These are phyloP conservation scores for Melaleuca alternifolia DNA, from an alignment of 345 rosid species.

Conservation along the genomic window DNA sequence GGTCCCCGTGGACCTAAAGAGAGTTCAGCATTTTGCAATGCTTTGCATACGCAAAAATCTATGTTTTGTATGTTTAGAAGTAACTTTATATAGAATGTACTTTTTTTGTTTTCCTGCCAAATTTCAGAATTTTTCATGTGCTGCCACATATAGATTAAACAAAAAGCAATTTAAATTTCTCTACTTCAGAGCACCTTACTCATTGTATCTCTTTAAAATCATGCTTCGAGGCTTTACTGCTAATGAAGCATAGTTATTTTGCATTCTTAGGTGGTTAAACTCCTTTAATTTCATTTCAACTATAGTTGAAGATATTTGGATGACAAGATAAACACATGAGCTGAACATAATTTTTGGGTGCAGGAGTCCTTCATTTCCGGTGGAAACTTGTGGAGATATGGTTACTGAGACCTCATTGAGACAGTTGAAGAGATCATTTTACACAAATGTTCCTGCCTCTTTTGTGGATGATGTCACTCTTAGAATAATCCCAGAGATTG, in stretches of 20 bases:
- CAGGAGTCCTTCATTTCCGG: neutral
- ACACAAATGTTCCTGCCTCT: slow-evolving; percentile 1
- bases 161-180: neutral
- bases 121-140: neutral
- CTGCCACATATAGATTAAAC: neutral
- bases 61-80: neutral
- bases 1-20: neutral
- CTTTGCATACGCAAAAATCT: neutral
- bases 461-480: slow-evolving; percentile 3
- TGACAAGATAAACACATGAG: neutral
- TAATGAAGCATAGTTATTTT: neutral
- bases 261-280: neutral
- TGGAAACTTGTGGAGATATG: neutral
- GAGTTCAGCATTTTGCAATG: neutral
- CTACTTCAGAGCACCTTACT: neutral
- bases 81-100: neutral
- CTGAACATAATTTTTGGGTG: neutral
- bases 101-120: neutral
- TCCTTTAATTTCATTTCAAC: neutral
- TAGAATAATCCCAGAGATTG: neutral
- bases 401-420: neutral
- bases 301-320: neutral
- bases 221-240: neutral
- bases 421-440: slow-evolving; percentile 3
- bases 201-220: neutral